phyloP scores from a whole-genome alignment of 768 basidiomycete genomes.

The Psilocybe cyanescens region DNA sequence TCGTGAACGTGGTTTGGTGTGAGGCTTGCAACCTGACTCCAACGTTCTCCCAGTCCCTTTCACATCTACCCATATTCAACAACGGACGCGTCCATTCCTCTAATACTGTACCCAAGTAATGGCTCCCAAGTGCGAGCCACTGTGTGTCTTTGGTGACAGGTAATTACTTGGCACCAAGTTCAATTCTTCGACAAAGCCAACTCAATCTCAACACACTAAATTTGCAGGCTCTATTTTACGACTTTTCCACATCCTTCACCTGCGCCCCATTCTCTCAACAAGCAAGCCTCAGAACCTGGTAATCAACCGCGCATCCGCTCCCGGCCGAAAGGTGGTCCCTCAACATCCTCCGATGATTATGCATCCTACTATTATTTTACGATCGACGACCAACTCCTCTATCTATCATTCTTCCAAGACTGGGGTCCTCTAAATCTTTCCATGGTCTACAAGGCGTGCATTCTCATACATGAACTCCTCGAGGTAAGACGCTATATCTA shows the following conservation, averaged over 20 bases:
- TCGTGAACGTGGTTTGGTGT: conserved; percentile 9
- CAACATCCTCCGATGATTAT: conserved; percentile 72
- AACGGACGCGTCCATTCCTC: conserved; percentile 25
- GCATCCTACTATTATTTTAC: conserved; percentile 89
- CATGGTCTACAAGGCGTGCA: conserved; percentile 94
- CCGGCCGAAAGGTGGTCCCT: conserved; percentile 59
- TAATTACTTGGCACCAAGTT: conserved; percentile 26
- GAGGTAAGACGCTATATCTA: conserved; percentile 53
- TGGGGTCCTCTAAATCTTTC: conserved; percentile 92
- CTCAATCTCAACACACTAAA: not conserved
- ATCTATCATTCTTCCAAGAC: conserved; percentile 93
- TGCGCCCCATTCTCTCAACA: conserved; percentile 65
- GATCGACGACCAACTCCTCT: conserved; percentile 89
- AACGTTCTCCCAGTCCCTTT: conserved; percentile 6
- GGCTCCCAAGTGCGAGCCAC: conserved; percentile 69
- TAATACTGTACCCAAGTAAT: conserved; percentile 27
- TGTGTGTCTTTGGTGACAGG: conserved; percentile 84
- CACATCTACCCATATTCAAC: conserved; percentile 12
- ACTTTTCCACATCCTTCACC: conserved; percentile 84
- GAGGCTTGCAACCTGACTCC: conserved; percentile 15
- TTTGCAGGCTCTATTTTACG: conserved; percentile 80
- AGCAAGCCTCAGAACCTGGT: conserved; percentile 49
- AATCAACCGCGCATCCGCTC: conserved; percentile 67
- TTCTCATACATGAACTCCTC: conserved; percentile 87
- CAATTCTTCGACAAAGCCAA: not conserved